phyloP scores from a whole-genome alignment of 1,284 basidiomycete genomes.

The Irpex sp. region DNA sequence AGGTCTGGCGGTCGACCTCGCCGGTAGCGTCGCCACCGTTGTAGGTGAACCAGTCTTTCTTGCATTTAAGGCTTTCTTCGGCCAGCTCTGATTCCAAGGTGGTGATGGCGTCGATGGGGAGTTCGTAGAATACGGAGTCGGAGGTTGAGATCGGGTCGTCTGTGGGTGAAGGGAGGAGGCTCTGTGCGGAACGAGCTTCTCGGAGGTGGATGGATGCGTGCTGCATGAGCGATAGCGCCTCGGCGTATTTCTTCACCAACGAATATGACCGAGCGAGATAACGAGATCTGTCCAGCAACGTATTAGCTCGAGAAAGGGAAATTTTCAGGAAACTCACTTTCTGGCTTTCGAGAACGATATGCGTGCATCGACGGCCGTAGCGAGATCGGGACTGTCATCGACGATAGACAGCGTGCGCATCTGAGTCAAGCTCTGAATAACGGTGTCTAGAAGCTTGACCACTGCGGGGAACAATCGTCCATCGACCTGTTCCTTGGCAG shows the following conservation, averaged over 20 bases:
- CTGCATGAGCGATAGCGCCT: conserved; percentile 66
- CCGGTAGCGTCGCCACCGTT: conserved; percentile 55
- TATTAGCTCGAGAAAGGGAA: background rate
- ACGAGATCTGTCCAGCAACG: conserved; percentile 46
- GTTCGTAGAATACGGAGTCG: conserved; percentile 51
- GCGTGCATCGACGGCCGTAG: conserved; percentile 72
- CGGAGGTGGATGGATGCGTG: conserved; percentile 69
- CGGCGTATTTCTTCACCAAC: conserved; percentile 65
- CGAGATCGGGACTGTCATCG: conserved; percentile 82
- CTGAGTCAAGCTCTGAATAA: conserved; percentile 80
- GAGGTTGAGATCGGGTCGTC: conserved; percentile 41
- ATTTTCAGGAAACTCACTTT: conserved; percentile 41
- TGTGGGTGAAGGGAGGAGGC: conserved; percentile 32
- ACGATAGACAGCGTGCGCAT: conserved; percentile 82
- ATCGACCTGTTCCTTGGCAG: conserved; percentile 48
- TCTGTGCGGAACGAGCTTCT: conserved; percentile 53
- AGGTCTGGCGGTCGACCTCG: conserved; percentile 39
- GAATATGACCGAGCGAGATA: conserved; percentile 73
- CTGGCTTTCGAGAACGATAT: conserved; percentile 72
- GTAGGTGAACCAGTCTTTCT: conserved; percentile 77
- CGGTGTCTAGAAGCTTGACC: conserved; percentile 84
- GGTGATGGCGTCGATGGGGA: conserved; percentile 42
- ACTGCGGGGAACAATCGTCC: conserved; percentile 75
- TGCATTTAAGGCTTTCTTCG: conserved; percentile 52
- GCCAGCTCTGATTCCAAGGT: conserved; percentile 48